Percentiles rank a stretch among this genome's conserved stretches.
Conservation (phyloP, 345 rosid genomes). For the Ricinus communis region DNA sequence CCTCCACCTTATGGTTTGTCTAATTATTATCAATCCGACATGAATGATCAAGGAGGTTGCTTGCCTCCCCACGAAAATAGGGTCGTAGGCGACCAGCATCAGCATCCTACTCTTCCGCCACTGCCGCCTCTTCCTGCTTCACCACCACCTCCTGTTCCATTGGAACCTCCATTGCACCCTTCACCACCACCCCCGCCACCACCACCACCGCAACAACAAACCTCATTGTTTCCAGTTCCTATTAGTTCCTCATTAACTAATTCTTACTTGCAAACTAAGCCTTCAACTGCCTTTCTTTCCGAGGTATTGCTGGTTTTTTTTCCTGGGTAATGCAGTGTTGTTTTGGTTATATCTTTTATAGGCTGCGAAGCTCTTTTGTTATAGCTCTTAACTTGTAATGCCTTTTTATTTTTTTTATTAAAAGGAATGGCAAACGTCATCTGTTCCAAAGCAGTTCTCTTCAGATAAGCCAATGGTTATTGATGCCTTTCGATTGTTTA, state of each 20-base stretch:
- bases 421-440: conserved; percentile 37
- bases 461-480: conserved; percentile 53
- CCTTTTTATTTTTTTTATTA: too few species aligned
- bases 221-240: conserved; percentile 51
- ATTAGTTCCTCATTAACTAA: conserved; percentile 30
- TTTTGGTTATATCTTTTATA: background rate
- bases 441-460: conserved; percentile 39
- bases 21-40: background rate
- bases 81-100: conserved; percentile 27
- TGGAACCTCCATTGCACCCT: conserved; percentile 30
- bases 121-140: conserved; percentile 56
- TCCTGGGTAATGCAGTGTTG: background rate
- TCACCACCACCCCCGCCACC: conserved; percentile 21
- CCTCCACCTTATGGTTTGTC: conserved; percentile 1
- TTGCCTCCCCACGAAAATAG: conserved; percentile 12
- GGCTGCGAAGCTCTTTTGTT: background rate
- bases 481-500: conserved; percentile 70
- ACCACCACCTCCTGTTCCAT: conserved; percentile 67
- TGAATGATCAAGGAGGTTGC: conserved; percentile 25
- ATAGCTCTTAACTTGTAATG: background rate
- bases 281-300: conserved; percentile 24
- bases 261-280: conserved; percentile 24
- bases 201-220: conserved; percentile 33
- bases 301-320: conserved; percentile 34
- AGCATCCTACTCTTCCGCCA: conserved; percentile 17